Evolutionary conservation across 208 protist genomes (phyloP).

Genomic region (Trypanosoma platydactyli): DNA sequence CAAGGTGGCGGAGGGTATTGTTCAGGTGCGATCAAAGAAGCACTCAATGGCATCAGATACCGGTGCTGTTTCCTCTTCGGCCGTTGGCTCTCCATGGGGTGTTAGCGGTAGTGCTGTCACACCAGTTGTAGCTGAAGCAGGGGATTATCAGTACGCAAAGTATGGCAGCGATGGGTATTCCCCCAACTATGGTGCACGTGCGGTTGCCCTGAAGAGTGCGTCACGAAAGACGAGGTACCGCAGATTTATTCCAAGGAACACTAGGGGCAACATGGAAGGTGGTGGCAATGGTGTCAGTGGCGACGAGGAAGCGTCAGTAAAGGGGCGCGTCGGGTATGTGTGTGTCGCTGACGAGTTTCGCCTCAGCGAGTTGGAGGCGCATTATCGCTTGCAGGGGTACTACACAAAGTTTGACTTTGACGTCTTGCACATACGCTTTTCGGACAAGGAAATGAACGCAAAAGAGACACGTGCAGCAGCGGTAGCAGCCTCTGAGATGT

Average conservation of each 20-base stretch:
- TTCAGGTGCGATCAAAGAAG: conserved; percentile 8
- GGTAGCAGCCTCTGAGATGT: not conserved
- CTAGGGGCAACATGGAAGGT: not conserved
- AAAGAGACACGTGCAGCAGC: conserved; percentile 13
- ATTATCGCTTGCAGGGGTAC: conserved; percentile 65
- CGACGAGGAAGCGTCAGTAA: conserved; percentile 23
- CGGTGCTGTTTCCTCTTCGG: not conserved
- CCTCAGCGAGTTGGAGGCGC: conserved; percentile 55
- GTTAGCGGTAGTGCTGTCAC: not conserved
- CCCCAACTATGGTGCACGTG: not conserved
- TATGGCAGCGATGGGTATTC: conserved; percentile 22
- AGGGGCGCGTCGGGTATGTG: conserved; percentile 66
- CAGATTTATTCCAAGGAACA: not conserved
- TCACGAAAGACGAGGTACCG: conserved; percentile 29
- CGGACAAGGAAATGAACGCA: conserved; percentile 34
- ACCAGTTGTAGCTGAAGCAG: not conserved
- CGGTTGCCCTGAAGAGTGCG: conserved; percentile 7
- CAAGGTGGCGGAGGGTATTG: conserved; percentile 11
- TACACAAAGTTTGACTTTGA: conserved; percentile 82
- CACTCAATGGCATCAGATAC: not conserved
- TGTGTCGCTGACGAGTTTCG: conserved; percentile 78
- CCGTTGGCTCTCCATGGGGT: not conserved
- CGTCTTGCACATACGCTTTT: conserved; percentile 72
- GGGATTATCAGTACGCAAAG: not conserved
- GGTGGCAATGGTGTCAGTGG: not conserved